Conservation (phyloP, 202 grass and related monocot genomes). For the Panicum virgatum region DNA sequence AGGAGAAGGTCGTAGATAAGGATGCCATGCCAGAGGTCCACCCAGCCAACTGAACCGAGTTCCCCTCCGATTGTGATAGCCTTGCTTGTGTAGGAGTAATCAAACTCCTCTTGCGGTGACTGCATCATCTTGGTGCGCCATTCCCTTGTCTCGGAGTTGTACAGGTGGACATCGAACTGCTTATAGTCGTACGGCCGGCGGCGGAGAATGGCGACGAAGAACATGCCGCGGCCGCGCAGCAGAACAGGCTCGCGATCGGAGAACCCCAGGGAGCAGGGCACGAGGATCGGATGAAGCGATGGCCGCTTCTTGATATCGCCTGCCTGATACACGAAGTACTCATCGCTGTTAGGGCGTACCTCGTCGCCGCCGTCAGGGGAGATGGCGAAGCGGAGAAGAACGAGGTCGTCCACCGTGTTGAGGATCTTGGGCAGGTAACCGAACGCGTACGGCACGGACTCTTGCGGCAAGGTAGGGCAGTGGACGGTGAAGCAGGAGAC, state of each 20-base stretch:
- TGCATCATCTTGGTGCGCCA: neutral
- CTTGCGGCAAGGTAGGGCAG: no score
- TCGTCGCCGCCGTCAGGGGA: neutral
- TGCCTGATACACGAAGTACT: neutral
- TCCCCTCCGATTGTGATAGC: neutral
- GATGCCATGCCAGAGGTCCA: no score
- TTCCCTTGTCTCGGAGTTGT: neutral
- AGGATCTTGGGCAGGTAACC: no score
- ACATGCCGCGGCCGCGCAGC: neutral
- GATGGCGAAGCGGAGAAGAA: neutral
- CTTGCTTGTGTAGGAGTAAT: neutral
- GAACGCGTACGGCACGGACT: no score
- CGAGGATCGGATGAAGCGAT: neutral
- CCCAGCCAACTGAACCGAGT: no score
- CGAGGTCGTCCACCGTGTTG: neutral
- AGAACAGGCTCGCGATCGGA: neutral
- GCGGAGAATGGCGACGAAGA: neutral
- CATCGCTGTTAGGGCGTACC: no score
- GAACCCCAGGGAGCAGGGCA: neutral
- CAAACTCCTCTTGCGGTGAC: neutral
- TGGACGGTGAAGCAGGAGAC: no score
- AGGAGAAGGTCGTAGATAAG: no score
- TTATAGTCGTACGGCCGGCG: no score
- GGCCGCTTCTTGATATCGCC: neutral
- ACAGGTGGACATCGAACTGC: neutral